Evolutionary conservation across 352 stramenopile species (phyloP), one percentile per base, ranked within the genome.

Genomic region (Globisporangium barbulae): DNA sequence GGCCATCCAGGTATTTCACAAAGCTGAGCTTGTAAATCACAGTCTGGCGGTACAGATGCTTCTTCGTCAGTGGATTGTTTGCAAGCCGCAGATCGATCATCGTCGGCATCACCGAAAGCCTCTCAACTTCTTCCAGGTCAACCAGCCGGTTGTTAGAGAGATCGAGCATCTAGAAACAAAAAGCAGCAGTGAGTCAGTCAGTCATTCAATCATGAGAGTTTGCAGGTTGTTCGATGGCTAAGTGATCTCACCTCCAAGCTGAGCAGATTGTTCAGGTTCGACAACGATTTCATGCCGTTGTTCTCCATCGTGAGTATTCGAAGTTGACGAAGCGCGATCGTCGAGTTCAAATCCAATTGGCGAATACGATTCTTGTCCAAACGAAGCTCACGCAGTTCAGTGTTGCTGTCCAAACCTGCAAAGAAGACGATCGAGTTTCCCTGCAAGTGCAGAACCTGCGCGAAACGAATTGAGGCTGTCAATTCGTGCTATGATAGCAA

Each of bases 351-450:
- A 55, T 97, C 88, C 15, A 97, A 52, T 33, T 90, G 83, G 2
- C 86, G 86, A 47, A 97, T 89, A 4, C 83, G 79, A 74, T 97
- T 97, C 57, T 90, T 94, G 61, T 89, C 83, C 8, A 96, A 62
- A 3, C 75, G 70, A 13, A 97, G 73, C 41, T 96, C 88, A 3
- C 83, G 65, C 5, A 97, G 63, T 33, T 90, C 74, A 2, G 65
- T 78, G 42, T 78, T 93, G 33, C 49, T 73, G 31, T 89, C 80
- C 7, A 97, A 57, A 0, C 83, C 88, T 44, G 74, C 64, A 25
- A 97, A 68, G 21, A 75, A 77, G 0, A 80, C 72, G 56, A 97
- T 94, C 30, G 85, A 74, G 41, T 97, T 97, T 4, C 85, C 82
- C 68, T 93, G 79, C 0, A 97, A 67, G 61, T 90, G 75, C 25